Evolutionary conservation across 352 stramenopile species (phyloP), one percentile per base, ranked within the genome.

Genomic region (Phytophthora tubulina): DNA sequence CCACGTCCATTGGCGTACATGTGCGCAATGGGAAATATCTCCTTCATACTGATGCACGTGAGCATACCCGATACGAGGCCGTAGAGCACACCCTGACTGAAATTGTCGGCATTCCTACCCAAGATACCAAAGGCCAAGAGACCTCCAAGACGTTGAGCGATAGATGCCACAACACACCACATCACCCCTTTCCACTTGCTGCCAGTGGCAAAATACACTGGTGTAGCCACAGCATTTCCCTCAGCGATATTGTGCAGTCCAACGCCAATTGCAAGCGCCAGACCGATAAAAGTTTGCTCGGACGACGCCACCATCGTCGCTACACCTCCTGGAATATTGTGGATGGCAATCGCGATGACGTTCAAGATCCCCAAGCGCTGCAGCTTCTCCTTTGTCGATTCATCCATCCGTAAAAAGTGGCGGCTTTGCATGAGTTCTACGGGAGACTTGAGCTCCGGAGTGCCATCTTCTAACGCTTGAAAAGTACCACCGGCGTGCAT

Each of bases 311-410:
- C 93, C 72, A 98, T 99, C 1, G 96, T 99, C 2, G 96, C 96
- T 27, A 99, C 86, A 31, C 97, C 96, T 75, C 99, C 96, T 5
- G 97, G 97, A 51, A 99, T 96, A 74, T 99, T 99, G 85, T 99
- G 97, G 57, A 99, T 75, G 9, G 73, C 90, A 61, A 99, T 98
- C 3, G 97, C 93, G 7, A 99, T 56, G 8, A 92, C 96, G 1
- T 92, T 98, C 46, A 97, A 83, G 2, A 98, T 39, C 30, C 96
- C 93, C 78, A 97, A 93, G 31, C 84, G 81, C 15, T 93, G 76
- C 36, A 98, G 78, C 64, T 66, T 70, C n/a, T 81, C 63, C 42
- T 84, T 78, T 5, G 75, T 74, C 0, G 71, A 48, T 39, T 90
- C 78, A 32, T 76, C 70, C 35, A 86, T 68, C 41, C 78, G 67